Evolutionary conservation across 129 eudicot species (phyloP).

Genomic region (Silybum marianum): DNA sequence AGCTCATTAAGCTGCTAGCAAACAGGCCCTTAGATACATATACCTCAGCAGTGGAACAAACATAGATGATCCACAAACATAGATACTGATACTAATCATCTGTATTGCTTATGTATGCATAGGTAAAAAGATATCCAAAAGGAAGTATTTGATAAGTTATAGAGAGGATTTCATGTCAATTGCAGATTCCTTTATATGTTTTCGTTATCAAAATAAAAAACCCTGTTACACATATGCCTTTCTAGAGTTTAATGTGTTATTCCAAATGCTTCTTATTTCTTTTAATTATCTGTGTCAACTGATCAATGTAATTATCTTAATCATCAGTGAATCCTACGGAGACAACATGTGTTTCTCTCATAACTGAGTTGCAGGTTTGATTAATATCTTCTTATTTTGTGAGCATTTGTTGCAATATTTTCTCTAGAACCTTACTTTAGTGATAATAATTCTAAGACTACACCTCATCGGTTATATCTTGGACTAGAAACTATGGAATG

Average conservation of each 20-base stretch:
- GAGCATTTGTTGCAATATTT: conserved; percentile 7
- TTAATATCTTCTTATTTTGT: conserved; percentile 9
- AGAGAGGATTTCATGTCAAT: neutral
- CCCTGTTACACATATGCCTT: neutral
- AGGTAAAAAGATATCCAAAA: too few relatives aligned
- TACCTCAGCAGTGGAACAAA: too few relatives aligned
- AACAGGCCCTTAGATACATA: too few relatives aligned
- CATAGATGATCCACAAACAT: too few relatives aligned
- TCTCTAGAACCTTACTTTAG: conserved; percentile 3
- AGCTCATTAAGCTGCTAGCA: too few relatives aligned
- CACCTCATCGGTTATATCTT: neutral
- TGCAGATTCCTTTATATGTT: conserved; percentile 1
- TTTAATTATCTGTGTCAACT: conserved; percentile 15
- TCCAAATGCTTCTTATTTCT: conserved; percentile 5
- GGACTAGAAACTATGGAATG: conserved; percentile 73
- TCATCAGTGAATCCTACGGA: conserved; percentile 10
- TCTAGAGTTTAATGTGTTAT: neutral
- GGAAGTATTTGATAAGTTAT: too few relatives aligned
- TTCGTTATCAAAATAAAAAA: neutral
- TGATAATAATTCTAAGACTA: neutral
- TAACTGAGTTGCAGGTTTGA: conserved; percentile 32
- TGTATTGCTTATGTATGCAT: too few relatives aligned
- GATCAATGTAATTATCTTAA: conserved; percentile 13
- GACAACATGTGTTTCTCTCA: conserved; percentile 31
- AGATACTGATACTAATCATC: too few relatives aligned